Conservation (phyloP, 78 protist genomes). For the Cavenderia fasciculata region DNA sequence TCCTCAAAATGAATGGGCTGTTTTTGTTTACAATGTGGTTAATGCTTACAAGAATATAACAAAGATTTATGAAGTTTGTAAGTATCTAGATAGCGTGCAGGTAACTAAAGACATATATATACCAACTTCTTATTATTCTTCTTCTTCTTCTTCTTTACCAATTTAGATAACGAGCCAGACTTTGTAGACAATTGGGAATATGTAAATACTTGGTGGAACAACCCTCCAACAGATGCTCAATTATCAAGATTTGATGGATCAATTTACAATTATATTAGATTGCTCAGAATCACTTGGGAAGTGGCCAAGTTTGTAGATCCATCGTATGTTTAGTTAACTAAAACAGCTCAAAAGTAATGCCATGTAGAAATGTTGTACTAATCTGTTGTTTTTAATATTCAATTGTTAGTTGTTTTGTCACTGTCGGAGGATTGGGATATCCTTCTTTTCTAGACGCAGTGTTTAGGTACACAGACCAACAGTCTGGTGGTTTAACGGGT, state of each 20-base stretch:
- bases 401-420: not conserved
- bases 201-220: not conserved
- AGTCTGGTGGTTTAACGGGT: not conserved
- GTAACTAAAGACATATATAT: not conserved
- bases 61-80: slow-evolving; percentile 13
- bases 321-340: too few relatives aligned
- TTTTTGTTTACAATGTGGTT: not conserved
- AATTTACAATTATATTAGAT: slow-evolving; percentile 11
- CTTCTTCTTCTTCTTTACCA: not conserved
- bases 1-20: slow-evolving; percentile 5
- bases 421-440: slow-evolving; percentile 40
- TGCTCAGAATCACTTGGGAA: slow-evolving; percentile 26
- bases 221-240: slow-evolving; percentile 9
- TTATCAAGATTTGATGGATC: slow-evolving; percentile 15
- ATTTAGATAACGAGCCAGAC: slow-evolving; percentile 21
- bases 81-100: not conserved
- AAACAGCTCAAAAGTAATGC: too few relatives aligned
- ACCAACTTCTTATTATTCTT: too few relatives aligned
- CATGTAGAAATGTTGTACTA: too few relatives aligned
- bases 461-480: slow-evolving; percentile 14
- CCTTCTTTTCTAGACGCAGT: slow-evolving; percentile 31
- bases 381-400: too few relatives aligned
- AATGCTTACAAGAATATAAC: not conserved
- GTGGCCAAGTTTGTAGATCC: slow-evolving; percentile 27
- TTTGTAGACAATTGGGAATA: slow-evolving; percentile 15